A percentile compares a stretch with the other conserved stretches of the same genome.
phyloP scores from a whole-genome alignment of 1,284 basidiomycete genomes.

The Psilocybe mexicana region DNA sequence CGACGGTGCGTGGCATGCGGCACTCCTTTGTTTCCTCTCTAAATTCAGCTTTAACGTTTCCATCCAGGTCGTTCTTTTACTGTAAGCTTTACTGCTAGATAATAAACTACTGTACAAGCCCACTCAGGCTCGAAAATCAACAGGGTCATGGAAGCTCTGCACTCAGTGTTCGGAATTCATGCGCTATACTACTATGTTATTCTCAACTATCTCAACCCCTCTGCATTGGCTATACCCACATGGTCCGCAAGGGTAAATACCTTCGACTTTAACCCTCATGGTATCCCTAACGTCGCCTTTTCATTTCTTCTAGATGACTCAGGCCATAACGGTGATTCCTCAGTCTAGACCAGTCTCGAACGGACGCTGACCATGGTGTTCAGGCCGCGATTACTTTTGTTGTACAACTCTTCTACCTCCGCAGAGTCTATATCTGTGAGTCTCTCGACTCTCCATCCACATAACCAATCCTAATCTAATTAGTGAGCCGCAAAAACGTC shows the following conservation, averaged over 20 bases:
- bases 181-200: conserved; percentile 3
- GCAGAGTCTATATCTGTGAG: background rate
- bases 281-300: background rate
- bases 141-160: conserved; percentile 1
- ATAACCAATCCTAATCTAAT: background rate
- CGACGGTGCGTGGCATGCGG: background rate
- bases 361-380: too few species aligned
- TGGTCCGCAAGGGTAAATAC: background rate
- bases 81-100: background rate
- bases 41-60: background rate
- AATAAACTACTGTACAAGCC: too few species aligned
- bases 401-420: background rate
- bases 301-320: background rate
- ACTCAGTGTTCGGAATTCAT: background rate
- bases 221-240: background rate
- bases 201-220: conserved; percentile 3
- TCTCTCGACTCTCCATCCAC: background rate
- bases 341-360: too few species aligned
- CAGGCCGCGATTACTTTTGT: background rate
- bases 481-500: background rate
- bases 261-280: background rate
- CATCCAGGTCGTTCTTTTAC: background rate
- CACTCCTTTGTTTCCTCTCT: background rate
- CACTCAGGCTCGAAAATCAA: background rate
- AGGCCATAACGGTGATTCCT: background rate